Conservation (phyloP, 208 protist species). For the Acanthamoeba lenticulata region DNA sequence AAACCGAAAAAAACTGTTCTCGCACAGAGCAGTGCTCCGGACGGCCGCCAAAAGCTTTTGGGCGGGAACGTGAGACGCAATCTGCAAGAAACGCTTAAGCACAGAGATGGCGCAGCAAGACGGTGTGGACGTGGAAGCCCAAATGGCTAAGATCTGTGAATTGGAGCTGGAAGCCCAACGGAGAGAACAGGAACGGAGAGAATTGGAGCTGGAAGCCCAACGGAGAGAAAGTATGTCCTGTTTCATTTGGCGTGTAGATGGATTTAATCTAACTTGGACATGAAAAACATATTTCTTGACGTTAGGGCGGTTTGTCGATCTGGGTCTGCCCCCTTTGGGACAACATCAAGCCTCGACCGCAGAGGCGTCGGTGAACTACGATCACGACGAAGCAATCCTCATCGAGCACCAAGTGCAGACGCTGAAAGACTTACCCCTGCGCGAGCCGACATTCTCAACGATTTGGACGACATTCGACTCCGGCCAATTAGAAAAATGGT, state of each 20-base stretch:
- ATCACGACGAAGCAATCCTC: background rate
- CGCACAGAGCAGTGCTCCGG: no score
- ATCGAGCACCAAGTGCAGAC: background rate
- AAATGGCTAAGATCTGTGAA: background rate
- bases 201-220: background rate
- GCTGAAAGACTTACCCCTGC: background rate
- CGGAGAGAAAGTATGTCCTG: background rate
- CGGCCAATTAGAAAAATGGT: background rate
- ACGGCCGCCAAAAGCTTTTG: no score
- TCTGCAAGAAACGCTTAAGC: no score
- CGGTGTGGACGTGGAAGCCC: background rate
- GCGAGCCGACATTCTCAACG: background rate
- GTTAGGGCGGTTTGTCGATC: background rate
- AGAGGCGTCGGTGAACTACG: background rate
- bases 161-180: background rate
- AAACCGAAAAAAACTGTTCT: no score
- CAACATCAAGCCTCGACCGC: background rate
- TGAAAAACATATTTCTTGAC: background rate
- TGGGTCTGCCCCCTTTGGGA: background rate
- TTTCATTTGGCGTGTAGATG: background rate
- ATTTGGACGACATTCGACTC: background rate
- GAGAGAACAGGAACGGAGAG: background rate
- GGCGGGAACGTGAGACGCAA: no score
- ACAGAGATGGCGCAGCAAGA: background rate
- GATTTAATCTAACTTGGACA: background rate